These are phyloP conservation scores for Casaregolazyma lundiana DNA, from an alignment of 1,139 yeast genomes.

Conservation along the genomic window DNA sequence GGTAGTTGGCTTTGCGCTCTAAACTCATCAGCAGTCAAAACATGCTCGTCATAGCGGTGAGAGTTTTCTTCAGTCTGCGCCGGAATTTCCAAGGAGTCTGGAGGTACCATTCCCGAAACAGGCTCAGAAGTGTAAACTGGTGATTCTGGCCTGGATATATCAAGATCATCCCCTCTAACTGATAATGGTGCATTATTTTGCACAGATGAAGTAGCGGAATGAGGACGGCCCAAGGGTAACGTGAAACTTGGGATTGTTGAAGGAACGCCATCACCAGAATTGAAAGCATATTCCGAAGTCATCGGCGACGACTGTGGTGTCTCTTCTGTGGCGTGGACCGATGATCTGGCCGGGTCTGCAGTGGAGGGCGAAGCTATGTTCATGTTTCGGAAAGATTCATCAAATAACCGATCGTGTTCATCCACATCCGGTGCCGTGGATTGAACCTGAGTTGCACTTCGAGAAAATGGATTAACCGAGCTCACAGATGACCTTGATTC, in stretches of 20 bases:
- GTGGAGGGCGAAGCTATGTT: constrained; percentile 30
- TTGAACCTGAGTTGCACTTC: constrained; percentile 19
- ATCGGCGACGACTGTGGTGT: constrained; percentile 58
- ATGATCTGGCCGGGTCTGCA: constrained; percentile 33
- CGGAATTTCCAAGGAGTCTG: constrained; percentile 21
- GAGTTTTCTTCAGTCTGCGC: constrained; percentile 4
- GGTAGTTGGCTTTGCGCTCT: constrained; percentile 4
- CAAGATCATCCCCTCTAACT: constrained; percentile 68
- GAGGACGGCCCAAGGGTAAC: constrained; percentile 59
- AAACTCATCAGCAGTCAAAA: constrained; percentile 10
- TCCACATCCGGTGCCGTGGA: constrained; percentile 19
- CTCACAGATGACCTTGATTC: constrained; percentile 18
- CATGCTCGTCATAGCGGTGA: constrained; percentile 10
- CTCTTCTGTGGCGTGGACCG: constrained; percentile 41
- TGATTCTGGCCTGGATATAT: constrained; percentile 57
- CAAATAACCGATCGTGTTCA: constrained; percentile 19
- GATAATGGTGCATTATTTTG: constrained; percentile 89
- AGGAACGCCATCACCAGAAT: constrained; percentile 38
- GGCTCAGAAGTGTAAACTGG: constrained; percentile 31
- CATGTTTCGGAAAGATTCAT: constrained; percentile 27
- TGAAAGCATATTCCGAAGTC: constrained; percentile 39
- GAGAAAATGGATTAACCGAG: constrained; percentile 28
- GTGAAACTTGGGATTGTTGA: constrained; percentile 39
- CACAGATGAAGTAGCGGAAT: constrained; percentile 83
- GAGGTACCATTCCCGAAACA: constrained; percentile 31